Evolutionary conservation across 2,329 filamentous ascomycete genomes (phyloP).

Genomic region (Xylaria sp.): DNA sequence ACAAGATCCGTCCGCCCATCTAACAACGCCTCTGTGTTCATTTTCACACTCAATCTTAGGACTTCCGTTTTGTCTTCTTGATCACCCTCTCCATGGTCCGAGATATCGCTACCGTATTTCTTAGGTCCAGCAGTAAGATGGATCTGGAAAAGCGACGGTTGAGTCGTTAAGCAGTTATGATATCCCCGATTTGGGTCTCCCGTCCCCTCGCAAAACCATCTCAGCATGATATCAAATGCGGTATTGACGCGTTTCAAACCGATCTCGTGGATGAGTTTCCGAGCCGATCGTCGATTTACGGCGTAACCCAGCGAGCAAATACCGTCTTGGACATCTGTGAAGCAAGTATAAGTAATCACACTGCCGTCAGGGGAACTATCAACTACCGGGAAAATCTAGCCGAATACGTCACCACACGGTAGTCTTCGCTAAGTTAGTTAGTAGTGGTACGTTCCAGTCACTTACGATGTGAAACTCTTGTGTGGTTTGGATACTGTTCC

Average conservation of each 20-base stretch:
- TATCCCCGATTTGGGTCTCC: slow-evolving; percentile 45
- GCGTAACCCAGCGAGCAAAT: slow-evolving; percentile 58
- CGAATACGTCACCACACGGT: not conserved
- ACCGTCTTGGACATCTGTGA: slow-evolving; percentile 49
- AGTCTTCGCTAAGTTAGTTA: not conserved
- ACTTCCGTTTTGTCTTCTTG: slow-evolving; percentile 50
- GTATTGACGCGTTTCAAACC: slow-evolving; percentile 53
- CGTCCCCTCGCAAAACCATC: slow-evolving; percentile 57
- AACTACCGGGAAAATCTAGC: too few relatives aligned
- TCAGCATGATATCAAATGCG: slow-evolving; percentile 57
- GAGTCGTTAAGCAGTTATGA: slow-evolving; percentile 54
- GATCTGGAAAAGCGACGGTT: slow-evolving; percentile 59
- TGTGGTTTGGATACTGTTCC: slow-evolving; percentile 54
- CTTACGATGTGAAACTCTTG: slow-evolving; percentile 53
- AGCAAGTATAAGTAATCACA: not conserved
- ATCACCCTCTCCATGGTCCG: slow-evolving; percentile 46
- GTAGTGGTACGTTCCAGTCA: not conserved
- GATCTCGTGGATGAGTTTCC: slow-evolving; percentile 55
- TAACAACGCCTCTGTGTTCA: slow-evolving; percentile 49
- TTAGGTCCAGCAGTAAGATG: slow-evolving; percentile 54
- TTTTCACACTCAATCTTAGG: slow-evolving; percentile 53
- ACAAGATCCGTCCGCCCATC: slow-evolving; percentile 15
- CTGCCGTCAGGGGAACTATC: not conserved
- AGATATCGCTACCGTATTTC: slow-evolving; percentile 52
- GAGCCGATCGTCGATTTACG: slow-evolving; percentile 56